Percentiles rank a stretch among this genome's conserved stretches.
Evolutionary conservation across 345 rosid genomes (phyloP).

Genomic region (Hibiscus tridactylites): DNA sequence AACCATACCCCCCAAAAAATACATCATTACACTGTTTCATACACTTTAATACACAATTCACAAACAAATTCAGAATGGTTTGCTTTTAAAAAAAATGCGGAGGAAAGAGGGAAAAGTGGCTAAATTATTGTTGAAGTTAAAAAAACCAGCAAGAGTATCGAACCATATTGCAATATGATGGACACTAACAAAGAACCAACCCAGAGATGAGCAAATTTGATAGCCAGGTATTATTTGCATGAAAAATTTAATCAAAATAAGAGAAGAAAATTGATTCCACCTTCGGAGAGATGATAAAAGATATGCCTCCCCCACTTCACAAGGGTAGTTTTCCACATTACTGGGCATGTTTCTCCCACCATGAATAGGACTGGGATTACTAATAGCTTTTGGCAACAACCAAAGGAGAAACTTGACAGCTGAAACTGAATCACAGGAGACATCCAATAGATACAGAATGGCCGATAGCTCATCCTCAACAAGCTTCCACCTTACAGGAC

Average conservation of each 20-base stretch:
- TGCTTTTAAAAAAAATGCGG: not conserved
- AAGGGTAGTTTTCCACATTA: conserved; percentile 59
- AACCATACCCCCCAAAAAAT: not conserved
- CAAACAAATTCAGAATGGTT: not conserved
- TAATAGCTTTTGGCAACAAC: conserved; percentile 74
- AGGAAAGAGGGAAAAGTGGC: not conserved
- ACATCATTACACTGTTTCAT: not conserved
- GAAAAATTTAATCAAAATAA: not conserved
- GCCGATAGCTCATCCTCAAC: conserved; percentile 82
- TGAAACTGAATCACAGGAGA: conserved; percentile 61
- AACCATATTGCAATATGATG: not conserved
- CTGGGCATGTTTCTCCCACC: conserved; percentile 67
- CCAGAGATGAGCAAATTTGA: not conserved
- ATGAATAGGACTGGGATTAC: conserved; percentile 50
- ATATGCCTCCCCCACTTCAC: conserved; percentile 78
- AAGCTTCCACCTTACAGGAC: conserved; percentile 64
- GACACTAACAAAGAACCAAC: not conserved
- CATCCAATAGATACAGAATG: conserved; percentile 70
- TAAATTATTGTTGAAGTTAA: not conserved
- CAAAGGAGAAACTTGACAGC: conserved; percentile 80
- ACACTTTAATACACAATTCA: not conserved
- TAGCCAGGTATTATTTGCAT: not conserved
- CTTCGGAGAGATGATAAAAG: conserved; percentile 75
- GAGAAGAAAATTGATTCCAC: conserved; percentile 22
- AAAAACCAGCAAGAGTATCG: not conserved